phyloP scores from a whole-genome alignment of 169 alveolate genomes.

The Eimeria tenella region DNA sequence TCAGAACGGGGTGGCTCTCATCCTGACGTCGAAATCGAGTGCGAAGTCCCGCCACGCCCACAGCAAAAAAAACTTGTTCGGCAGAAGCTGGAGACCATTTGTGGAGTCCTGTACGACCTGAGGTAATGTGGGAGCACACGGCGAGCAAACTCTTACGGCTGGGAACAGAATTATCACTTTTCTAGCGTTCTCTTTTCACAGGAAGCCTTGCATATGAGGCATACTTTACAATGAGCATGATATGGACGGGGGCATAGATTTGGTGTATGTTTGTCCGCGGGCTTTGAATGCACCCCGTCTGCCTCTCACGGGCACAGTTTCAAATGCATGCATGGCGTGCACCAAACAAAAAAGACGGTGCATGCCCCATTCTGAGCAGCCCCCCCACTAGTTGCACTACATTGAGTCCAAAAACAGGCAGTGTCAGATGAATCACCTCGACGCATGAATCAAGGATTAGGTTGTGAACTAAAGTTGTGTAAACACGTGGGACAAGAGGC shows the following conservation, averaged over 20 bases:
- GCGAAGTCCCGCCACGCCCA: slow-evolving; percentile 65
- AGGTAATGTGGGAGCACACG: background rate
- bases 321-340: background rate
- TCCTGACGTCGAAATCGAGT: slow-evolving; percentile 30
- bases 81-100: slow-evolving; percentile 44
- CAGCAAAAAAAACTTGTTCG: slow-evolving; percentile 34
- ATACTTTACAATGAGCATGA: too few relatives aligned
- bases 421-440: background rate
- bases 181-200: too few relatives aligned
- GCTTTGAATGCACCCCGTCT: too few relatives aligned
- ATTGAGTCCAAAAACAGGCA: background rate
- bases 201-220: too few relatives aligned
- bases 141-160: too few relatives aligned
- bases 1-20: slow-evolving; percentile 46
- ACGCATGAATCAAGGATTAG: slow-evolving; percentile 53
- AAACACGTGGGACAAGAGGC: slow-evolving; percentile 47
- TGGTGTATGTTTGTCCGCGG: too few relatives aligned
- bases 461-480: slow-evolving; percentile 28
- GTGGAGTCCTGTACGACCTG: slow-evolving; percentile 3
- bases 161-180: too few relatives aligned
- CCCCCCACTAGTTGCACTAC: background rate
- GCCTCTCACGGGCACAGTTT: background rate
- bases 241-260: too few relatives aligned
- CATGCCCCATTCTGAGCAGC: background rate
- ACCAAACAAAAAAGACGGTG: background rate